Percentiles rank a stretch among this genome's conserved stretches.
Conservation (phyloP, 495 filamentous ascomycete genomes). For the Podospora comata region DNA sequence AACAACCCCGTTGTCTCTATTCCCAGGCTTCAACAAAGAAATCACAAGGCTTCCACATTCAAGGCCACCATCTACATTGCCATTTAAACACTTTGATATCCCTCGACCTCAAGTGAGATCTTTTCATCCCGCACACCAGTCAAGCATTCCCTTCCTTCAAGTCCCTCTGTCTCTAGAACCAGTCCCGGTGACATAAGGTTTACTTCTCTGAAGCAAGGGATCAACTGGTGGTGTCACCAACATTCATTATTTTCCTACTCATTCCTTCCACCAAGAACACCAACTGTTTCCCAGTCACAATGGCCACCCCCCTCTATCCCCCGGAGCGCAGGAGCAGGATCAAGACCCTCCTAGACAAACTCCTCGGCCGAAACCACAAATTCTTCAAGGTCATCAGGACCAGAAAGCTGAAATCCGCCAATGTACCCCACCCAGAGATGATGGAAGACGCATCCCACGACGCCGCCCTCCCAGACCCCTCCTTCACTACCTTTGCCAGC, state of each 20-base stretch:
- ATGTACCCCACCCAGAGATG: neutral
- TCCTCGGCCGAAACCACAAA: neutral
- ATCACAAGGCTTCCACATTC: neutral
- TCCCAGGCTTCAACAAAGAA: neutral
- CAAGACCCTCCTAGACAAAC: neutral
- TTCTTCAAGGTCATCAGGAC: neutral
- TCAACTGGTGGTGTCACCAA: neutral
- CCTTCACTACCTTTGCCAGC: neutral
- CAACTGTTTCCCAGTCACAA: neutral
- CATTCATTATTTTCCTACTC: neutral
- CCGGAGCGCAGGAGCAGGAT: neutral
- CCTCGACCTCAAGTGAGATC: neutral
- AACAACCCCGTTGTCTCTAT: neutral
- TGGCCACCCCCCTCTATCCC: neutral
- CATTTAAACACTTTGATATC: neutral
- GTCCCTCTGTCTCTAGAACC: neutral
- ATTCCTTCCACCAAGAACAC: neutral
- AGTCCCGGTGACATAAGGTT: neutral
- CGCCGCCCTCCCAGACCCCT: neutral
- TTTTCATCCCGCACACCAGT: neutral
- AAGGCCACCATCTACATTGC: neutral
- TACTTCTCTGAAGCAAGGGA: neutral
- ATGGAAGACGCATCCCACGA: neutral
- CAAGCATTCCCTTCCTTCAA: neutral
- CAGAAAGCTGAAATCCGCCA: neutral